These are phyloP conservation scores for Sporothrix variecibatus DNA, from an alignment of 2,329 filamentous ascomycete genomes.

Conservation along the genomic window DNA sequence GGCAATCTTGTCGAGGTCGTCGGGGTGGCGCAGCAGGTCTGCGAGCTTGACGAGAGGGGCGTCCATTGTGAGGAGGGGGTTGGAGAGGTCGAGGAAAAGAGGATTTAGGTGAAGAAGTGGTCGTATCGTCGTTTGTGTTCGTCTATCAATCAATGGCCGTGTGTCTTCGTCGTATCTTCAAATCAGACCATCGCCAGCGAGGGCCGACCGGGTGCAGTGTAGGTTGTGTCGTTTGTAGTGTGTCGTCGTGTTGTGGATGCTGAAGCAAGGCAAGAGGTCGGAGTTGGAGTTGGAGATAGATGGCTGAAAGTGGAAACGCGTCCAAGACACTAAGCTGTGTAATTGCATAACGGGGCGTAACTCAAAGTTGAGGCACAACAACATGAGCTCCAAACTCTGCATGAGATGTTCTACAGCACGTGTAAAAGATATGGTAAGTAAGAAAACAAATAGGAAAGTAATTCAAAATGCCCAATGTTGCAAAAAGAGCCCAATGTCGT, in stretches of 20 bases:
- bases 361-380: neutral
- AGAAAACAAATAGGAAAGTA: neutral
- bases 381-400: neutral
- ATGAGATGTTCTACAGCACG: neutral
- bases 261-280: neutral
- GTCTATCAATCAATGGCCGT: neutral
- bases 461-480: too few relatives aligned
- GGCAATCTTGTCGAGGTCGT: slow-evolving; percentile 95
- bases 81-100: neutral
- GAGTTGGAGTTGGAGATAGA: neutral
- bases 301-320: slow-evolving; percentile 14
- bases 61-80: slow-evolving; percentile 53
- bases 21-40: slow-evolving; percentile 90
- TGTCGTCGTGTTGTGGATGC: neutral
- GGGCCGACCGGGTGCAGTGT: slow-evolving; percentile 19
- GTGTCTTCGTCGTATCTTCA: neutral
- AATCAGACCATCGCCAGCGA: slow-evolving; percentile 27
- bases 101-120: neutral
- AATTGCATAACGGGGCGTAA: slow-evolving; percentile 9
- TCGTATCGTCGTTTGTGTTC: neutral
- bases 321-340: neutral
- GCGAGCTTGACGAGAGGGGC: slow-evolving; percentile 77
- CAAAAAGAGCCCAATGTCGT: neutral
- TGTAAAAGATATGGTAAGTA: neutral
- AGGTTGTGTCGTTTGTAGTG: neutral